Evolutionary conservation across 371 early-diverging fungal species (phyloP).

Genomic region (Zancudomyces culisetae): DNA sequence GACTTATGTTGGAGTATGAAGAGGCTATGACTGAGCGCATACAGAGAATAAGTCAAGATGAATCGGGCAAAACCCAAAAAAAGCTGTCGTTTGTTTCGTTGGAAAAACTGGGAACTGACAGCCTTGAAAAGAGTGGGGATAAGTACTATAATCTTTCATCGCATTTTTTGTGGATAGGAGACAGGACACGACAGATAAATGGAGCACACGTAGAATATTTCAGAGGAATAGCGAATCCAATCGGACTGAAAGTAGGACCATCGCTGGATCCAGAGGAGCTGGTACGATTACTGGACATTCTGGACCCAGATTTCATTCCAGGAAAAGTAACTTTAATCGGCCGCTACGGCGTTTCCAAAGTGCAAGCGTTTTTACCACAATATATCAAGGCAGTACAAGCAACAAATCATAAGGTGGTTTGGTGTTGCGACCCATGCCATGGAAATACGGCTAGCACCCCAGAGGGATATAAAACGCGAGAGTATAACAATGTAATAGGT

Average conservation of each 20-base stretch:
- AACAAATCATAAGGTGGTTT: conserved; percentile 73
- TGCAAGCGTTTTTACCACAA: conserved; percentile 57
- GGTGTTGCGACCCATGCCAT: conserved; percentile 96
- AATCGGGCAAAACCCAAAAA: conserved; percentile 1
- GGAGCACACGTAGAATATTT: conserved; percentile 94
- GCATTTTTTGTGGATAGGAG: conserved; percentile 95
- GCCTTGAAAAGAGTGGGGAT: background rate
- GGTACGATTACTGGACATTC: conserved; percentile 51
- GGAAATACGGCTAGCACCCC: conserved; percentile 79
- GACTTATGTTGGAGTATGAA: conserved; percentile 81
- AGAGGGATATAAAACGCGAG: conserved; percentile 74
- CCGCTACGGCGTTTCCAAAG: conserved; percentile 74
- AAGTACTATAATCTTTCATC: conserved; percentile 55
- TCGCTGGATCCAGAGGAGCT: conserved; percentile 71
- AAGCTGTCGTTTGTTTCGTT: conserved; percentile 11
- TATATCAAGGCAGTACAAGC: conserved; percentile 76
- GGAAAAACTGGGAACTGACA: conserved; percentile 1
- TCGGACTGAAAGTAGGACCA: conserved; percentile 92
- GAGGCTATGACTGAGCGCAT: conserved; percentile 43
- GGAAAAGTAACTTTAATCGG: conserved; percentile 91
- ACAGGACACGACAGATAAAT: conserved; percentile 86
- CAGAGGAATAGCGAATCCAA: conserved; percentile 82
- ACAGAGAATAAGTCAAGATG: background rate
- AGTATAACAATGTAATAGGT: conserved; percentile 58
- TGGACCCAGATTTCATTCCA: conserved; percentile 67